Evolutionary conservation across 805 yeast species (phyloP), one percentile per base, ranked within the genome.

Genomic region (Dipodascus albidus): DNA sequence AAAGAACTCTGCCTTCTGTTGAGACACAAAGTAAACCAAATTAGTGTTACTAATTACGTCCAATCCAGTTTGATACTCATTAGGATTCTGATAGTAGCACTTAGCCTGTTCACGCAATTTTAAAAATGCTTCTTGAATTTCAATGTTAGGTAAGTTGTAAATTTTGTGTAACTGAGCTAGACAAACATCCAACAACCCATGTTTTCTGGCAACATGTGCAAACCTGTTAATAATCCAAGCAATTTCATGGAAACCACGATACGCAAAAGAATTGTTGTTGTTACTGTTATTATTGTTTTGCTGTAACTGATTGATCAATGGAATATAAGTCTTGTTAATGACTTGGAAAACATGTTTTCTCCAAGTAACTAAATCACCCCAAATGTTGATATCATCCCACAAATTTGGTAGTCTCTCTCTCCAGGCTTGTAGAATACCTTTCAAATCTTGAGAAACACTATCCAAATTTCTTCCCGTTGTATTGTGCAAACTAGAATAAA

Each of bases 291-390:
- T 82, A 48, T 82, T 79, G 1, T 76, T 73, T 55, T 59, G 62
- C 33, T 62, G 60, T 3, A 66, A 67, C n/a, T 61, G 74, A 33
- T 61, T 69, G 56, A 90, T 85, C 63, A 95, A 76, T 6, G 98
- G 98, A 76, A 90, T 78, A 67, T 93, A 93, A 1, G 87, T 95
- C 66, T 86, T 86, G 73, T 93, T 93, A 61, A 93, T 90, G 23
- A 91, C 96, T 58, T 87, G 90, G 75, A 95, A 93, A 0, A 96
- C 97, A 71, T 93, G 98, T 69, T 93, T 98, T 60, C 99, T 78
- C 99, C 99, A 93, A 0, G 98, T 90, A 2, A 93, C 96, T 56
- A 93, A 71, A 65, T 93, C 99, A 60, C 95, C 90, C 99, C 99
- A 93, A 56, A 90, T 79, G 65, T 89, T 91, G 62, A 93, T 90